A percentile compares a stretch with the other conserved stretches of the same genome.
phyloP scores from a whole-genome alignment of 1,284 basidiomycete species.

The Rhodotorula sp. region DNA sequence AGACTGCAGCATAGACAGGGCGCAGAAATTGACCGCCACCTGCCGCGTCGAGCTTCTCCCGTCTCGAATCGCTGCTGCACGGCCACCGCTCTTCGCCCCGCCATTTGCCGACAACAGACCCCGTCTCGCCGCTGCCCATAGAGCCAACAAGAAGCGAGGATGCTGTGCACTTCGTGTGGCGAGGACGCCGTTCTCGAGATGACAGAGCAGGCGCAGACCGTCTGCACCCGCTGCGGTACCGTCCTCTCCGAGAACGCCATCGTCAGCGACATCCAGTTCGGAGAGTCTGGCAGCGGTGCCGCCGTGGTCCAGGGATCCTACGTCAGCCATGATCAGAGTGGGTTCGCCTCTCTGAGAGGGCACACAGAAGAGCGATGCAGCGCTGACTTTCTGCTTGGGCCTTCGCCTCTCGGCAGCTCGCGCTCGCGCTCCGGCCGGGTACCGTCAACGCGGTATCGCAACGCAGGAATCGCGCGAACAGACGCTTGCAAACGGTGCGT shows the following conservation, averaged over 20 bases:
- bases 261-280: conserved; percentile 88
- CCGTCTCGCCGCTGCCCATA: background rate
- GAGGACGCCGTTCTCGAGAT: conserved; percentile 35
- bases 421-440: conserved; percentile 73
- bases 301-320: conserved; percentile 94
- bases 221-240: conserved; percentile 37
- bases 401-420: conserved; percentile 56
- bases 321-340: conserved; percentile 88
- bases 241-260: conserved; percentile 91
- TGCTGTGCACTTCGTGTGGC: conserved; percentile 37
- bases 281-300: conserved; percentile 85
- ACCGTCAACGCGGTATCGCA: conserved; percentile 62
- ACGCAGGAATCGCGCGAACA: conserved; percentile 75
- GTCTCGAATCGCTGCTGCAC: background rate
- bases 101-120: background rate
- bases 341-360: conserved; percentile 50
- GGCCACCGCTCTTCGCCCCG: background rate
- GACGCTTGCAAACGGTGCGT: conserved; percentile 78
- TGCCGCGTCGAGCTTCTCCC: background rate
- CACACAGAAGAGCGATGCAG: too few species aligned
- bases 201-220: conserved; percentile 35
- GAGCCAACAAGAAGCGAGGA: background rate
- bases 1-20: too few species aligned
- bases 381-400: background rate
- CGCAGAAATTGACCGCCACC: too few species aligned